A percentile compares a stretch with the other conserved stretches of the same genome.
Conservation (phyloP, 306 rosid genomes). For the Psophocarpus tetragonolobus region DNA sequence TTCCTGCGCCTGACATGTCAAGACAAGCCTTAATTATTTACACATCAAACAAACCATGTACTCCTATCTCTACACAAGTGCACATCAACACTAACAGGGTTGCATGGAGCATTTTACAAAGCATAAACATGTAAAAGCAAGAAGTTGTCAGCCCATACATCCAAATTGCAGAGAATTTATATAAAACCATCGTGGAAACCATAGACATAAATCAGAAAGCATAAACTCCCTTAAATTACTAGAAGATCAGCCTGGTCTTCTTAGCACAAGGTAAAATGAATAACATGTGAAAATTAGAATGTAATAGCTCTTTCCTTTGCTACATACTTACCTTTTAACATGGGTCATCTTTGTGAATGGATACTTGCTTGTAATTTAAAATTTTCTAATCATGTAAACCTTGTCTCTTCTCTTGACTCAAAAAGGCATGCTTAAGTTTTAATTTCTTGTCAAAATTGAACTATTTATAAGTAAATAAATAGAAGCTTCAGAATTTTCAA, state of each 20-base stretch:
- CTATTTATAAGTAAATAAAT: not conserved
- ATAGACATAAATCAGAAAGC: not conserved
- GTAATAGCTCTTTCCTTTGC: not conserved
- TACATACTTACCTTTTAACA: not conserved
- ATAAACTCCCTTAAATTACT: not conserved
- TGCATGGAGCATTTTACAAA: constrained; percentile 2
- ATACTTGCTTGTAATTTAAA: constrained; percentile 14
- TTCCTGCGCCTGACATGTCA: constrained; percentile 70
- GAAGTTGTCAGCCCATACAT: constrained; percentile 1
- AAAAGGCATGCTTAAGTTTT: not conserved
- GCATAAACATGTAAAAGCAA: constrained; percentile 4
- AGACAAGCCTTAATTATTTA: constrained; percentile 32
- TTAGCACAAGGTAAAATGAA: not conserved
- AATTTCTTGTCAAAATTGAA: constrained; percentile 20
- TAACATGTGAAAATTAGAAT: not conserved
- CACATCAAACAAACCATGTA: constrained; percentile 14
- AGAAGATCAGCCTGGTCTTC: constrained; percentile 12
- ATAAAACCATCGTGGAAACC: not conserved
- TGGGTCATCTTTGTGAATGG: not conserved
- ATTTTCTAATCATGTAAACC: not conserved
- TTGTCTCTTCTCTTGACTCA: constrained; percentile 1
- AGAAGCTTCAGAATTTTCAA: not conserved
- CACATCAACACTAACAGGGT: constrained; percentile 19
- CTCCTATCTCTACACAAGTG: not conserved
- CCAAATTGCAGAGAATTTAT: not conserved